A percentile compares a stretch with the other conserved stretches of the same genome.
phyloP scores from a whole-genome alignment of 345 rosid genomes.

The Eucalyptus cladocalyx region DNA sequence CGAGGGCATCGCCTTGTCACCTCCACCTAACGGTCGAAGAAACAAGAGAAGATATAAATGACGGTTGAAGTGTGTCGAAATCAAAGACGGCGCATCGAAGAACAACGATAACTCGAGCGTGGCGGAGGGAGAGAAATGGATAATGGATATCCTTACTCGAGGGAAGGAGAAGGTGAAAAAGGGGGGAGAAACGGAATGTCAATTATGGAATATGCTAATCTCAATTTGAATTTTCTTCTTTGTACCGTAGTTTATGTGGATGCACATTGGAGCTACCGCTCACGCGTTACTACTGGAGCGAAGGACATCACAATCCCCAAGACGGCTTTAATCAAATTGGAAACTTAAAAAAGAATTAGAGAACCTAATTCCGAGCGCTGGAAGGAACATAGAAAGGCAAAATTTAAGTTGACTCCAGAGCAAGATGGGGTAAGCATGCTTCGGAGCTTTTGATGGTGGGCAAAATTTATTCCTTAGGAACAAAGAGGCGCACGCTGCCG shows the following conservation, averaged over 20 bases:
- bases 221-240: background rate
- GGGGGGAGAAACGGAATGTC: background rate
- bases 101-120: accelerated
- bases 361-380: background rate
- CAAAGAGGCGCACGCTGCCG: background rate
- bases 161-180: background rate
- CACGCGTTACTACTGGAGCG: background rate
- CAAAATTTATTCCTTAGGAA: background rate
- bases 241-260: background rate
- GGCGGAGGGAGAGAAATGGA: background rate
- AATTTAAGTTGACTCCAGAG: background rate
- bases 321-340: background rate
- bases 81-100: accelerated
- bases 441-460: background rate
- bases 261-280: background rate
- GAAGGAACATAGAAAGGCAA: background rate
- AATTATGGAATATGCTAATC: background rate
- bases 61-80: background rate
- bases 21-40: background rate
- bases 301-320: background rate
- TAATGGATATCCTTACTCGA: background rate
- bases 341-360: background rate
- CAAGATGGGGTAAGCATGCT: background rate
- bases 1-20: background rate
- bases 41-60: accelerated